Evolutionary conservation across 306 rosid species (phyloP), one percentile per base, ranked within the genome.

Genomic region (Vigna trinervia): DNA sequence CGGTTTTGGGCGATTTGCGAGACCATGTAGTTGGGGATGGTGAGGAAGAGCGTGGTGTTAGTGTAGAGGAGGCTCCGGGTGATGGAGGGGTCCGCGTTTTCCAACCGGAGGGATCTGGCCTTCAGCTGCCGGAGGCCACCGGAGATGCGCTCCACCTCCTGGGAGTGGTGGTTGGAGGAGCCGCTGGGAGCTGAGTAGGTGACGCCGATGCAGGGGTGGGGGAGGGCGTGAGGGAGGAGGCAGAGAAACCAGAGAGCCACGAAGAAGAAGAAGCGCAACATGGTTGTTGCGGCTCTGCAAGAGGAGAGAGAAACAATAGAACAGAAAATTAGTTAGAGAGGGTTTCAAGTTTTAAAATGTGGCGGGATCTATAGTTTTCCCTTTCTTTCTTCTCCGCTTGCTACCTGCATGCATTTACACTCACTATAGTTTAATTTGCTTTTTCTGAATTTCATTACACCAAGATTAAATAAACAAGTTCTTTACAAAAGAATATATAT

Each of bases 51-150:
- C 47, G 92, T 22, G 26, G 82, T 45, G 84, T 92, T 94, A 58
- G 92, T 85, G 95, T 86, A 94, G 51, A 88, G 75, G 85, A 94
- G 89, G 83, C 85, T 52, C 0, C 90, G 89, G 66, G 85, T 88
- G 38, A 91, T 5, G 17, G 80, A 2, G 0, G 97, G 93, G 86
- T 90, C 87, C 0, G 98, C 81, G 52, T 74, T 76, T 32, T 83
- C 88, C 3, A 95, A 86, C 4, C 93, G 90, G 82, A 95, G 85
- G 12, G 93, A 78, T 17, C 38, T 19, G 74, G 89, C 75, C 3
- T 85, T 75, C 45, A 94, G 90, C 8, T 81, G 54, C 19, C 57
- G 2, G 19, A 88, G 58, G 28, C 89, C 83, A 30, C 75, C 8
- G 78, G 78, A 5, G 6, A 92, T 59, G 1, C 26, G 38, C 1